Base-by-base conservation (phyloP, 345 rosid species). In the Aethionema arabicum region DNA sequence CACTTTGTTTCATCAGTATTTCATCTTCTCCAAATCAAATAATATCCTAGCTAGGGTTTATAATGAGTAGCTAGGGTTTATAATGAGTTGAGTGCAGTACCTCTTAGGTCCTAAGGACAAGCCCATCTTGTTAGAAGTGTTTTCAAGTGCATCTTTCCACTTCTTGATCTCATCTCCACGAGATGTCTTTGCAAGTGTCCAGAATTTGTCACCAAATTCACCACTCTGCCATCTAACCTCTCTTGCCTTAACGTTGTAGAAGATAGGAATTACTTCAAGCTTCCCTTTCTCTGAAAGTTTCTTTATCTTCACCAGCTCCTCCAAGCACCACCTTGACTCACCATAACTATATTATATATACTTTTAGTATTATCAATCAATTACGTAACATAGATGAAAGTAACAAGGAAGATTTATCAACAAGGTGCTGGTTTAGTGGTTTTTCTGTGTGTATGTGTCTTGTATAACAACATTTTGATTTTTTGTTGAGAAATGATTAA, bases 151-250 rank as follows among this genome's bases (percentile, higher is more conserved):
- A 15, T 41, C 49, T 47, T 6, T 56, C 48, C 61, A 56, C 11
- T 39, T 32, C 29, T 11, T 40, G 36, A 56, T 56, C 27, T 40
- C 36, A 7, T 43, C 40, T 41, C 52, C 40, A 30, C 63, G 39
- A 43, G 52, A 58, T 12, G 14, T 4, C 5, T 58, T 43, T 0
- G 63, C 63, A 13, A 58, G 51, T 7, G 5, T 46, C 63, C 63
- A 58, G 6, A 58, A 58, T 5, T 31, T 58, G 30, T 58, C 63
- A 42, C 51, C 51, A 43, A 58, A 58, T n/a, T 32, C 50, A n/a
- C 16, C 47, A 4, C 35, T 37, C 4, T 27, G 47, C 4, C 3
- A 5, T 0, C 47, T 56, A 32, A 56, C 61, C n/a, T 56, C 21
- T n/a, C 15, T 56, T 56, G 47, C 47, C 46, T 16, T 56, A 56